Percentiles rank a stretch among this genome's conserved stretches.
Conservation (phyloP, 73 alveolate species). For the Tetrahymena borealis region DNA sequence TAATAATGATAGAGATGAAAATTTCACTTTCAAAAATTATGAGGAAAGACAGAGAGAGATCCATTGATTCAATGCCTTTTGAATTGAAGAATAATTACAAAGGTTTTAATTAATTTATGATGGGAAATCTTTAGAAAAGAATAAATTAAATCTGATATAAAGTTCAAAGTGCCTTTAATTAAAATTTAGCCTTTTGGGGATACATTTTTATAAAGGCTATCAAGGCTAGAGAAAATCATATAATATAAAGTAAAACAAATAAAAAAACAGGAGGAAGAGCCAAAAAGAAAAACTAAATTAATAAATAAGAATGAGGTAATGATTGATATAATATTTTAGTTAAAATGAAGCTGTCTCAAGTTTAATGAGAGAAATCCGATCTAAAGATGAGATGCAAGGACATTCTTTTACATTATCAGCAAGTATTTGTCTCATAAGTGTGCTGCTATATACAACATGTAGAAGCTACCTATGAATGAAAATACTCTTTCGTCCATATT, state of each 20-base stretch:
- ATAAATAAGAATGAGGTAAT: constrained; percentile 32
- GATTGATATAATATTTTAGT: background rate
- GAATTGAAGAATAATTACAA: too few relatives aligned
- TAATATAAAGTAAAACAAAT: background rate
- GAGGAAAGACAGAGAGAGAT: too few relatives aligned
- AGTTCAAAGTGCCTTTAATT: background rate
- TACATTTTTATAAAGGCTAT: background rate
- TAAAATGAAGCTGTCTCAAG: background rate
- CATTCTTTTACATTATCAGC: background rate
- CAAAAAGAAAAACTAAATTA: background rate
- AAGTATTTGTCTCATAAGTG: too few relatives aligned
- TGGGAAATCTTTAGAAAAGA: too few relatives aligned
- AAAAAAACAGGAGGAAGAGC: constrained; percentile 4
- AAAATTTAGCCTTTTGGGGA: background rate
- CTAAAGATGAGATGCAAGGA: background rate
- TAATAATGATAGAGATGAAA: too few relatives aligned
- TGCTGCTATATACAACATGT: too few relatives aligned
- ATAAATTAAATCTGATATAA: background rate
- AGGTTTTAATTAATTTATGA: too few relatives aligned
- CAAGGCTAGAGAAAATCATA: background rate
- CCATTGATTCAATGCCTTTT: too few relatives aligned
- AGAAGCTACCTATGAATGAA: too few relatives aligned
- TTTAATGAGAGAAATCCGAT: background rate
- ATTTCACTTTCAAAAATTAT: too few relatives aligned
- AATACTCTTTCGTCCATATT: too few relatives aligned